Evolutionary conservation across 2,329 filamentous ascomycete genomes (phyloP), one percentile per base, ranked within the genome.

Genomic region (Curvularia eragrostidis): DNA sequence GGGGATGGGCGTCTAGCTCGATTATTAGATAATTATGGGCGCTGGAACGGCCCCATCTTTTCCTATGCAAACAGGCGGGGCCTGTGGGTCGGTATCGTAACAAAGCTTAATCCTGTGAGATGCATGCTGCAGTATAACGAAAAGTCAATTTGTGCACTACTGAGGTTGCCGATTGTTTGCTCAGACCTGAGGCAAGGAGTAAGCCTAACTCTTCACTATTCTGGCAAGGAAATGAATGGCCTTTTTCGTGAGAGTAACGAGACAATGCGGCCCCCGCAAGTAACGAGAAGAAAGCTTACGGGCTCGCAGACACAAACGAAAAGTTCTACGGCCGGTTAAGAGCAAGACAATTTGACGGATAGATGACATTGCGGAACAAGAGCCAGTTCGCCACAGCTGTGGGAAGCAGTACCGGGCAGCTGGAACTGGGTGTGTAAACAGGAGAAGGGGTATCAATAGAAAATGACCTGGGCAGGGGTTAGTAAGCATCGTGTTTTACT

Each of bases 31-130:
- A 39, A n/a, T 23, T 13, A 24, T 32, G 53, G 38, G 38, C 39
- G 39, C 34, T 51, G 36, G 2, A 26, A 48, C 28, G 32, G 49
- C 54, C 48, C 49, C 43, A 34, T 56, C 28, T 39, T 53, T 52
- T 24, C 24, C 49, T 39, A 48, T 56, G 54, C 49, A 28, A 56
- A 56, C 54, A 19, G n/a, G 54, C 54, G 54, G 54, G 50, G 32
- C 49, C 23, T 30, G 54, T 50, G 54, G 53, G 48, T 36, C 53
- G 38, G 44, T 38, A 38, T 50, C 30, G 21, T 23, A 18, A 48
- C 24, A 23, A 30, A 50, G 42, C 15, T 43, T 8, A 28, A 34
- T 49, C 21, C 41, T 39, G 7, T 12, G 19, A 23, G 19, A 48
- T 36, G 12, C 8, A n/a, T 5, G 15, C 30, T 19, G 18, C 8